Evolutionary conservation across 73 alveolate genomes (phyloP), one percentile per base, ranked within the genome.

Genomic region (Symbiodinium pilosum): DNA sequence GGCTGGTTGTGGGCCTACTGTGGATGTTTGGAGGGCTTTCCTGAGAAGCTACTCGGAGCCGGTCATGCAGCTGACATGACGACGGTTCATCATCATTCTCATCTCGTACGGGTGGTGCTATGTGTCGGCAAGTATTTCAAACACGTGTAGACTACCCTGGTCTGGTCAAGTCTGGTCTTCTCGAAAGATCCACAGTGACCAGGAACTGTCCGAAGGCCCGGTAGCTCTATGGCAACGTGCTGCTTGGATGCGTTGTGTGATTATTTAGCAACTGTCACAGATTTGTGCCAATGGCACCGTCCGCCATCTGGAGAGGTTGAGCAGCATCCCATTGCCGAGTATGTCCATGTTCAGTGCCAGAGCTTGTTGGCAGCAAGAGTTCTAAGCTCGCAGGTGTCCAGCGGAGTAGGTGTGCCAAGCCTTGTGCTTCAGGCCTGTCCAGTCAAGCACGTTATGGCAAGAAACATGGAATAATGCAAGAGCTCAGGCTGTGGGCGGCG

Each of bases 321-420:
- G 77, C 32, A 32, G 24, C 96, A 89, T 69, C 96, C 96, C 71
- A 89, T 89, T 47, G 96, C 44, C 39, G 96, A 89, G 32, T 89
- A 89, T 38, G 96, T 89, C 87, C 96, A 89, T 51, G 96, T 36
- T 8, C 85, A n/a, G 41, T 73, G 85, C 30, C 77, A 64, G 77
- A 64, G 77, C 28, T 36, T 0, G 16, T 21, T 64, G 77, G 77
- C 77, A 21, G 77, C 77, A 64, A 64, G 41, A 64, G 21, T 36
- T 20, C 77, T n/a, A 64, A 47, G 77, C 32, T 4, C 11, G 7
- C 28, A 3, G 41, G 41, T 64, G 77, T 59, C 28, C 38, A 59
- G 28, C 39, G 77, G 77, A 1, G 77, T 59, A 9, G 77, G 77
- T 24, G 77, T 6, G 59, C 14, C 21, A 47, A 47, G 59, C 14